phyloP scores from a whole-genome alignment of 2,329 filamentous ascomycete genomes.

The Aureobasidium sp. region DNA sequence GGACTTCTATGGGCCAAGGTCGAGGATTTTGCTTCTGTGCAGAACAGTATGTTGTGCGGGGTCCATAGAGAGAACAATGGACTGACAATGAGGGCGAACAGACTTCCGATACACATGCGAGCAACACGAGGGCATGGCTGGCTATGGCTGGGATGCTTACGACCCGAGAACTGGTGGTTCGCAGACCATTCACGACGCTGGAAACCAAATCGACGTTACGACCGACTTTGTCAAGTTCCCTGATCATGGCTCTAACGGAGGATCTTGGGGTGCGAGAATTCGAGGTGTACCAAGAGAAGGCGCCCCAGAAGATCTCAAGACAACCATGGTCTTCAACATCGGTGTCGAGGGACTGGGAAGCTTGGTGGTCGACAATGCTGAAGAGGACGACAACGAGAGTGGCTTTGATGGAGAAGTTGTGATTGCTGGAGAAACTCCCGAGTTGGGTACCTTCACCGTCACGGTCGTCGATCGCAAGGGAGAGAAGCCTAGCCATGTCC shows the following conservation, averaged over 20 bases:
- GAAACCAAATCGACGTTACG: constrained; percentile 81
- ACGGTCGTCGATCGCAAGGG: constrained; percentile 61
- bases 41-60: constrained; percentile 51
- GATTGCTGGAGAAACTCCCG: constrained; percentile 59
- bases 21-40: constrained; percentile 67
- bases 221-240: constrained; percentile 92
- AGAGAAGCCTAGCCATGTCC: constrained; percentile 46
- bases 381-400: constrained; percentile 44
- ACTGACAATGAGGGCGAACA: constrained; percentile 32
- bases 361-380: constrained; percentile 51
- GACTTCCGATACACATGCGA: constrained; percentile 92
- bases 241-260: constrained; percentile 66
- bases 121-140: constrained; percentile 85
- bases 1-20: constrained; percentile 85
- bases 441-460: constrained; percentile 73
- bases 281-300: constrained; percentile 70
- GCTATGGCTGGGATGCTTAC: constrained; percentile 97
- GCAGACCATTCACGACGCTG: constrained; percentile 83
- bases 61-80: background rate
- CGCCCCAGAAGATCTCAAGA: constrained; percentile 58
- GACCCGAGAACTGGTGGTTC: constrained; percentile 80
- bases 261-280: constrained; percentile 85
- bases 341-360: constrained; percentile 67
- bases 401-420: constrained; percentile 56
- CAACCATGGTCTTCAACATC: constrained; percentile 73